Evolutionary conservation across 257 asterid genomes (phyloP).

Genomic region (Verbena officinalis): DNA sequence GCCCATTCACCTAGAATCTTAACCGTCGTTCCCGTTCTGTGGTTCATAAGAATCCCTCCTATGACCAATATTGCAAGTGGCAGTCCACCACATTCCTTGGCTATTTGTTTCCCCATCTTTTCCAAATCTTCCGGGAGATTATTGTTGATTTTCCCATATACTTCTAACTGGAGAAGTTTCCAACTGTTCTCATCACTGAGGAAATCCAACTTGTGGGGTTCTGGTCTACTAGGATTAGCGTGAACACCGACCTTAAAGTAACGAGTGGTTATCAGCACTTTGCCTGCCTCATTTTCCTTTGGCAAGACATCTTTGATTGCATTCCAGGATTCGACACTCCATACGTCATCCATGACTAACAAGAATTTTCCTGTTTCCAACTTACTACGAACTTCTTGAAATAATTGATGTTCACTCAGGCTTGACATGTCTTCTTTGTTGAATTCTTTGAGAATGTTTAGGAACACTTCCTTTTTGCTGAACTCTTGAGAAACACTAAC

Average conservation of each 20-base stretch:
- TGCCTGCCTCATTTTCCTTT: conserved; percentile 17
- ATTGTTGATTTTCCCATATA: conserved; percentile 24
- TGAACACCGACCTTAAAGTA: conserved; percentile 29
- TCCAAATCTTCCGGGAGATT: conserved; percentile 27
- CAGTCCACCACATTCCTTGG: conserved; percentile 41
- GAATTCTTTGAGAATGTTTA: conserved; percentile 23
- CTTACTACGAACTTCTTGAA: neutral
- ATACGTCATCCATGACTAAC: conserved; percentile 54
- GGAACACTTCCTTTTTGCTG: conserved; percentile 21
- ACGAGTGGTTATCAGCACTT: conserved; percentile 55
- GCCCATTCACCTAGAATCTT: conserved; percentile 15
- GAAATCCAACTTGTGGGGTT: conserved; percentile 38
- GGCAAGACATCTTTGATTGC: conserved; percentile 37
- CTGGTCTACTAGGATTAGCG: conserved; percentile 23
- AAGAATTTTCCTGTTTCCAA: conserved; percentile 37
- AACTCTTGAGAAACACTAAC: conserved; percentile 29
- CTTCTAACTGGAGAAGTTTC: conserved; percentile 43
- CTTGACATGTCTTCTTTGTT: neutral
- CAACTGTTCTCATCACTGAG: conserved; percentile 34
- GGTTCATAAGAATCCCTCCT: conserved; percentile 35
- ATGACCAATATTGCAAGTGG: conserved; percentile 49
- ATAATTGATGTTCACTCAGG: conserved; percentile 11
- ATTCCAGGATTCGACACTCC: conserved; percentile 42
- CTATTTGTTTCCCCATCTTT: conserved; percentile 31
- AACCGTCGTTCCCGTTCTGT: neutral